These are phyloP conservation scores for Stemphylium beticola DNA, from an alignment of 2,329 filamentous ascomycete species.

Conservation along the genomic window DNA sequence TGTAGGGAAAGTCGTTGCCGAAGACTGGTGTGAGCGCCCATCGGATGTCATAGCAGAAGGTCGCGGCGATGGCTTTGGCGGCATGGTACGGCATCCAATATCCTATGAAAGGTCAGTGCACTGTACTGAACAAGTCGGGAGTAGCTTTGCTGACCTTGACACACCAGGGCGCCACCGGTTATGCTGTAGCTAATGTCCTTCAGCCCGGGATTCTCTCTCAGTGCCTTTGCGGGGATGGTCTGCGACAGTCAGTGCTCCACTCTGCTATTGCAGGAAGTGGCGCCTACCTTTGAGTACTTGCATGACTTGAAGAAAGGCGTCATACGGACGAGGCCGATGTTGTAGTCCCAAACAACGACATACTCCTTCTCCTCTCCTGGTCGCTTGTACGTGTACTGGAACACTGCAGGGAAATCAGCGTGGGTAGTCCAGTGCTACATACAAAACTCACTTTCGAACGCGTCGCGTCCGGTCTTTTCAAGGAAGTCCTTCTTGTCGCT, in stretches of 20 bases:
- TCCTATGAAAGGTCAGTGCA: slow-evolving; percentile 59
- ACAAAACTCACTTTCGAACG: slow-evolving; percentile 77
- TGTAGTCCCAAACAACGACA: slow-evolving; percentile 96
- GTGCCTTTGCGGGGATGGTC: slow-evolving; percentile 88
- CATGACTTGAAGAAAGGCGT: slow-evolving; percentile 94
- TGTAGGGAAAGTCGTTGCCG: slow-evolving; percentile 76
- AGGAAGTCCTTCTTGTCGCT: slow-evolving; percentile 91
- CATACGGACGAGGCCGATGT: slow-evolving; percentile 89
- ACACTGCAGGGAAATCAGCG: slow-evolving; percentile 62
- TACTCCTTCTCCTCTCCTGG: slow-evolving; percentile 70
- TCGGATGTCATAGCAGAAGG: slow-evolving; percentile 86
- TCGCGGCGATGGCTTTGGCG: slow-evolving; percentile 84
- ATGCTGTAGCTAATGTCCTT: slow-evolving; percentile 92
- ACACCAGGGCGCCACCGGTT: slow-evolving; percentile 86
- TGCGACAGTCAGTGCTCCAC: slow-evolving; percentile 49
- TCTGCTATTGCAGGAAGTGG: not conserved
- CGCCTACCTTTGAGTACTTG: slow-evolving; percentile 80
- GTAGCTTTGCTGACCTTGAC: slow-evolving; percentile 64
- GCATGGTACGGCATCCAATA: slow-evolving; percentile 97
- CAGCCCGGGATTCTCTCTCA: slow-evolving; percentile 72
- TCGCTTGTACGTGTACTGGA: slow-evolving; percentile 80
- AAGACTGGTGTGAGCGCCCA: slow-evolving; percentile 90
- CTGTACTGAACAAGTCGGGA: not conserved
- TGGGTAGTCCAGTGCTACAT: not conserved
- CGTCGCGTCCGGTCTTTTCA: slow-evolving; percentile 83